Evolutionary conservation across 2,329 filamentous ascomycete genomes (phyloP).

Genomic region (Ascosphaera apis): DNA sequence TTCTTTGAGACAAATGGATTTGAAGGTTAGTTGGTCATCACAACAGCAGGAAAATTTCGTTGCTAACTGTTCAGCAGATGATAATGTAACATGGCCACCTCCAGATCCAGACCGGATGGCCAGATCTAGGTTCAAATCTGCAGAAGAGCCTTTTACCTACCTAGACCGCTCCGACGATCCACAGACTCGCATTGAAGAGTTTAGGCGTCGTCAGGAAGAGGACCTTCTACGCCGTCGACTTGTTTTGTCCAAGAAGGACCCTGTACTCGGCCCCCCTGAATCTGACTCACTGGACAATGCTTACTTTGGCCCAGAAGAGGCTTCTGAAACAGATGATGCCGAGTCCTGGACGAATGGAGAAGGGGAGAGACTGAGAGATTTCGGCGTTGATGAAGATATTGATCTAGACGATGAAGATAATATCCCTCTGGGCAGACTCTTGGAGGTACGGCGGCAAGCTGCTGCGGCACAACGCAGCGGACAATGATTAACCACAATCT

Average conservation of each 20-base stretch:
- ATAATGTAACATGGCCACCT: conserved; percentile 20
- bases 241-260: conserved; percentile 4
- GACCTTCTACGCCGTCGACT: conserved; percentile 24
- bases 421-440: conserved; percentile 31
- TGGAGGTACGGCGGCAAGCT: conserved; percentile 16
- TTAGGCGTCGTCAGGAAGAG: conserved; percentile 28
- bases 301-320: too few species aligned
- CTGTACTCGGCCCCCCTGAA: too few species aligned
- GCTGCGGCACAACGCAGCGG: neutral
- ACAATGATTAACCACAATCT: too few species aligned
- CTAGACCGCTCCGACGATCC: too few species aligned
- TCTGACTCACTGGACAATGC: too few species aligned
- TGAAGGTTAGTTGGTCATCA: conserved; percentile 21
- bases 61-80: neutral
- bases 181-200: conserved; percentile 24
- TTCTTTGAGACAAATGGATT: conserved; percentile 37
- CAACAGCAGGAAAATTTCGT: neutral
- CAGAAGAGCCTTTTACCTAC: conserved; percentile 7
- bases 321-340: too few species aligned
- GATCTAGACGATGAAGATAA: conserved; percentile 43
- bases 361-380: conserved; percentile 37
- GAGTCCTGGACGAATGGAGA: conserved; percentile 40
- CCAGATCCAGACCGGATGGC: conserved; percentile 27
- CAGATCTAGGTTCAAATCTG: too few species aligned
- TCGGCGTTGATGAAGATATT: conserved; percentile 40